These are phyloP conservation scores for Evernia prunastri DNA, from an alignment of 495 filamentous ascomycete species.

Conservation along the genomic window DNA sequence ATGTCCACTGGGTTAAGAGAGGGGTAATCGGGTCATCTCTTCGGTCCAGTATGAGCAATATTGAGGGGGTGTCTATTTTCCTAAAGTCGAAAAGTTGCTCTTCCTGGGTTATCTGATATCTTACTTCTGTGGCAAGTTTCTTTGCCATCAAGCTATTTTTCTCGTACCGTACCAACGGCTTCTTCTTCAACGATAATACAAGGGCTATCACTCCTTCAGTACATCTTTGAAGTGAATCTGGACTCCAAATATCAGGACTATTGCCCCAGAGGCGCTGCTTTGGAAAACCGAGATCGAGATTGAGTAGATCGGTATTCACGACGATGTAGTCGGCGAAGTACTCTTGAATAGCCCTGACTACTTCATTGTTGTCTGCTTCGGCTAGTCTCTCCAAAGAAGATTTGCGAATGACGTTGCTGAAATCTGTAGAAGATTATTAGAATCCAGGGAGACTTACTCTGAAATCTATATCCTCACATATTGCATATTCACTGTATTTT, in stretches of 20 bases:
- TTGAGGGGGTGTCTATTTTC: constrained; percentile 88
- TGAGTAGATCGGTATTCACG: constrained; percentile 89
- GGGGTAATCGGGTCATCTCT: constrained; percentile 96
- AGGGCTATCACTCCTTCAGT: constrained; percentile 81
- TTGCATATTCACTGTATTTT: constrained; percentile 94
- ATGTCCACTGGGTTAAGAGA: constrained; percentile 94
- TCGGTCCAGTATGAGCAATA: constrained; percentile 83
- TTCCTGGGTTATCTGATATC: constrained; percentile 90
- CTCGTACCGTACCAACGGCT: constrained; percentile 87
- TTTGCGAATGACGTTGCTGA: constrained; percentile 95
- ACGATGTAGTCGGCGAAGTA: constrained; percentile 93
- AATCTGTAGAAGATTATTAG: constrained; percentile 43
- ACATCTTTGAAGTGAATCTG: constrained; percentile 73
- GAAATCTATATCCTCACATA: constrained; percentile 44
- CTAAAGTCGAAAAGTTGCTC: constrained; percentile 97
- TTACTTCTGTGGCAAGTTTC: constrained; percentile 85
- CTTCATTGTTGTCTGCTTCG: constrained; percentile 96
- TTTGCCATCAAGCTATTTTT: constrained; percentile 86
- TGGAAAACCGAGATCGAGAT: constrained; percentile 68
- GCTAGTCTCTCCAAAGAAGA: constrained; percentile 90
- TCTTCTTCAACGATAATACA: constrained; percentile 87
- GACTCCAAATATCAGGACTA: constrained; percentile 82
- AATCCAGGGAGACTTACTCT: constrained; percentile 3
- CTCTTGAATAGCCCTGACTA: constrained; percentile 86
- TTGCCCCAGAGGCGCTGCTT: constrained; percentile 66